A percentile compares a stretch with the other conserved stretches of the same genome.
Conservation (phyloP, 2,329 filamentous ascomycete genomes). For the Grosmannia huntii region DNA sequence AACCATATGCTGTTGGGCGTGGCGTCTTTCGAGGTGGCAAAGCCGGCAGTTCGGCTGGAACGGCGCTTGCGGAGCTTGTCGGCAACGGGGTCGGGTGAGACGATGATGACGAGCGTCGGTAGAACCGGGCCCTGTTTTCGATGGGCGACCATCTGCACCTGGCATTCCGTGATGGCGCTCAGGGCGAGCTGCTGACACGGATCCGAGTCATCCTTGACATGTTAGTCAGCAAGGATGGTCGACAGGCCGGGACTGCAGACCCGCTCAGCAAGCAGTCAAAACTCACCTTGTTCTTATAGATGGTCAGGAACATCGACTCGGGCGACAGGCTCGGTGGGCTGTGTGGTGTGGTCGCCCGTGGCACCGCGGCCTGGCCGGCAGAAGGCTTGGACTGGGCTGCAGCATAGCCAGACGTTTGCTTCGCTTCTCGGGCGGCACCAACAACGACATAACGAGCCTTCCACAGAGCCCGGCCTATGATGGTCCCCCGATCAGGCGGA, state of each 20-base stretch:
- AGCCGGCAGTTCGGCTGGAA: constrained; percentile 48
- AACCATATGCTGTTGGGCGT: constrained; percentile 41
- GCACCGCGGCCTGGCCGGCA: constrained; percentile 8
- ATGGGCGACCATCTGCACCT: constrained; percentile 45
- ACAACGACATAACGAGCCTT: constrained; percentile 50
- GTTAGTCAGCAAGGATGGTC: constrained; percentile 5
- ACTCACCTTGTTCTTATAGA: constrained; percentile 44
- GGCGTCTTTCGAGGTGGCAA: constrained; percentile 38
- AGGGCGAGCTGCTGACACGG: constrained; percentile 41
- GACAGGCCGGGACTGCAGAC: background rate
- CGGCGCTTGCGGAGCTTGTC: constrained; percentile 52
- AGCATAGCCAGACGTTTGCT: background rate
- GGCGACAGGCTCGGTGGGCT: constrained; percentile 13
- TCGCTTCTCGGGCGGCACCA: constrained; percentile 28
- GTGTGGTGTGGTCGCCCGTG: constrained; percentile 21
- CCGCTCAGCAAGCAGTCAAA: background rate
- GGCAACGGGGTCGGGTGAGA: constrained; percentile 35
- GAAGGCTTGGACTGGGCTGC: background rate
- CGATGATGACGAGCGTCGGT: constrained; percentile 45
- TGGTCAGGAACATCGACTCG: constrained; percentile 35
- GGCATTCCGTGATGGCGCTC: constrained; percentile 39
- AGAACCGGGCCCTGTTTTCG: constrained; percentile 48
- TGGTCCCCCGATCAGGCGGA: constrained; percentile 37
- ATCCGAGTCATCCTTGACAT: constrained; percentile 36
- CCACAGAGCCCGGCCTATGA: constrained; percentile 38